phyloP scores from a whole-genome alignment of 2,329 filamentous ascomycete species.

The Didymella keratinophila region DNA sequence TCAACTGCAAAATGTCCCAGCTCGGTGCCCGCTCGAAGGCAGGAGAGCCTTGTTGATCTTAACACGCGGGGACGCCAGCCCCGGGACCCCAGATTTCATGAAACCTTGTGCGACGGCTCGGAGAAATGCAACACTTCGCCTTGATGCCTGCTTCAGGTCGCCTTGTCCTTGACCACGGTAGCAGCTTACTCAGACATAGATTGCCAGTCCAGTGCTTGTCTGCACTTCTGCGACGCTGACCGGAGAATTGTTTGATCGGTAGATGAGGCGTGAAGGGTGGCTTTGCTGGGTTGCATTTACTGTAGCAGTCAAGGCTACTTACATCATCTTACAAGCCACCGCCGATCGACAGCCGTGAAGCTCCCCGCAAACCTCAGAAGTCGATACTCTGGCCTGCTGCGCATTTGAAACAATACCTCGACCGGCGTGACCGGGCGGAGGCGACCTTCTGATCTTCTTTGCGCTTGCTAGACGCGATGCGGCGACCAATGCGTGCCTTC shows the following conservation, averaged over 20 bases:
- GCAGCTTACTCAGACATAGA: constrained; percentile 12
- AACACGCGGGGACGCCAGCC: neutral
- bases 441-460: neutral
- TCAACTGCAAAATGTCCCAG: neutral
- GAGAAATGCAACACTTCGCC: constrained; percentile 1
- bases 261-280: neutral
- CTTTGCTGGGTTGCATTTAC: constrained; percentile 12
- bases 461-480: constrained; percentile 1
- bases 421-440: neutral
- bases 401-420: neutral
- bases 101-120: constrained; percentile 1
- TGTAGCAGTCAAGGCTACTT: constrained; percentile 6
- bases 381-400: neutral
- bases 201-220: neutral
- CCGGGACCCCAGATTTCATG: constrained; percentile 9
- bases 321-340: constrained; percentile 12
- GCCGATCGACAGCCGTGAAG: constrained; percentile 11
- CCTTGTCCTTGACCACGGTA: neutral
- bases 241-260: neutral
- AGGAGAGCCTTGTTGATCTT: constrained; percentile 1
- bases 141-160: neutral
- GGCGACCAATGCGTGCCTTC: neutral
- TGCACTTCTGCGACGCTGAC: constrained; percentile 1
- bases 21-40: neutral
- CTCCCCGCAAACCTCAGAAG: neutral